These are phyloP conservation scores for Tranzscheliella williamsii DNA, from an alignment of 1,284 basidiomycete genomes.

Conservation along the genomic window DNA sequence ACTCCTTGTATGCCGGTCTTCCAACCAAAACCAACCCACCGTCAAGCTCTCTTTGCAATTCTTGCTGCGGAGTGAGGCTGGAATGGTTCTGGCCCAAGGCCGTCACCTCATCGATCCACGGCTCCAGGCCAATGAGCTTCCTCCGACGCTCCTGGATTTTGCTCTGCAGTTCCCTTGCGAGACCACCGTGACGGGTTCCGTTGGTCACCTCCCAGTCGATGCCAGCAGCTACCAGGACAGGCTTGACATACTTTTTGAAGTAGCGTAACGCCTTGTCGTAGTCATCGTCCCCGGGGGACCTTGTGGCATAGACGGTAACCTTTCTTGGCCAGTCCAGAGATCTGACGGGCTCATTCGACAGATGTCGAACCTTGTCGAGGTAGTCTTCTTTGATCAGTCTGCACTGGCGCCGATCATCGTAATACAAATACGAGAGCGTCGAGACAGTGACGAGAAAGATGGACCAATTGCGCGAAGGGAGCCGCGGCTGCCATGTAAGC, in stretches of 20 bases:
- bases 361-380: slow-evolving; percentile 75
- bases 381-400: slow-evolving; percentile 77
- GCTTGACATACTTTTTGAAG: slow-evolving; percentile 97
- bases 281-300: slow-evolving; percentile 94
- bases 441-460: slow-evolving; percentile 82
- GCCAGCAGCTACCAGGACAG: slow-evolving; percentile 88
- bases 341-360: slow-evolving; percentile 72
- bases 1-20: slow-evolving; percentile 90
- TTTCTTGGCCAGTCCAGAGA: slow-evolving; percentile 75
- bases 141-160: slow-evolving; percentile 71
- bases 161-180: slow-evolving; percentile 75
- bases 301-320: slow-evolving; percentile 81
- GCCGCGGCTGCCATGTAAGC: slow-evolving; percentile 63
- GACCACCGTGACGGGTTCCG: slow-evolving; percentile 81
- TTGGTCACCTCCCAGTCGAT: slow-evolving; percentile 85
- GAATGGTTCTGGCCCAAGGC: slow-evolving; percentile 67
- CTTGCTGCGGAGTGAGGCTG: slow-evolving; percentile 67
- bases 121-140: slow-evolving; percentile 56
- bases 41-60: slow-evolving; percentile 70
- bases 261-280: slow-evolving; percentile 79
- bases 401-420: slow-evolving; percentile 81
- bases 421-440: slow-evolving; percentile 73
- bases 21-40: slow-evolving; percentile 88
- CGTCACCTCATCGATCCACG: slow-evolving; percentile 38
- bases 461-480: slow-evolving; percentile 90